These are phyloP conservation scores for Fusarium sp. DNA, from an alignment of 2,329 filamentous ascomycete genomes.

Conservation along the genomic window DNA sequence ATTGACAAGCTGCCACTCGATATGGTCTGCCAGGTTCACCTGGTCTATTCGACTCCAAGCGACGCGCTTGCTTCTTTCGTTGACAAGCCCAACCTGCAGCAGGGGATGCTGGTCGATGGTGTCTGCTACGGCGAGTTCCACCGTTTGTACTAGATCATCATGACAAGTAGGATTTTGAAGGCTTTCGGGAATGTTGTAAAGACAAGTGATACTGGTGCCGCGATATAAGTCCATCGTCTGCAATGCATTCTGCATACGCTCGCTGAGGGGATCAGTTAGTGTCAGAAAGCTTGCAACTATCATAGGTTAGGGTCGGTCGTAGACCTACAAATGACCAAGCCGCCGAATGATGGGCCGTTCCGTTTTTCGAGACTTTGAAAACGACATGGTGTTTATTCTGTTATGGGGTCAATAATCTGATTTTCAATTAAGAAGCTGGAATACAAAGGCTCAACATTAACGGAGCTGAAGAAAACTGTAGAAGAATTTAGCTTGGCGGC, in stretches of 20 bases:
- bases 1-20: not conserved
- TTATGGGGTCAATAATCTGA: not conserved
- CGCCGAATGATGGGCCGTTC: not conserved
- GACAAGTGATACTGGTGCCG: not conserved
- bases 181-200: not conserved
- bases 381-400: not conserved
- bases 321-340: not conserved
- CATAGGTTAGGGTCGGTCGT: not conserved
- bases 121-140: not conserved
- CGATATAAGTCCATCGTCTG: not conserved
- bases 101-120: not conserved
- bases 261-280: not conserved
- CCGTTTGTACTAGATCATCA: not conserved
- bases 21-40: not conserved
- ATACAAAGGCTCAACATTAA: not conserved
- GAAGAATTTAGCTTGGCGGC: not conserved
- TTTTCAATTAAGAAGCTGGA: not conserved
- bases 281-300: not conserved
- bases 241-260: not conserved
- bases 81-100: not conserved
- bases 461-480: not conserved
- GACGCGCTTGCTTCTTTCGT: not conserved
- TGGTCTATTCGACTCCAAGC: not conserved
- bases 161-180: not conserved
- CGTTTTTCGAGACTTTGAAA: not conserved